phyloP scores from a whole-genome alignment of 192 early-diverging fungal genomes.

The Dissophora globulifera region DNA sequence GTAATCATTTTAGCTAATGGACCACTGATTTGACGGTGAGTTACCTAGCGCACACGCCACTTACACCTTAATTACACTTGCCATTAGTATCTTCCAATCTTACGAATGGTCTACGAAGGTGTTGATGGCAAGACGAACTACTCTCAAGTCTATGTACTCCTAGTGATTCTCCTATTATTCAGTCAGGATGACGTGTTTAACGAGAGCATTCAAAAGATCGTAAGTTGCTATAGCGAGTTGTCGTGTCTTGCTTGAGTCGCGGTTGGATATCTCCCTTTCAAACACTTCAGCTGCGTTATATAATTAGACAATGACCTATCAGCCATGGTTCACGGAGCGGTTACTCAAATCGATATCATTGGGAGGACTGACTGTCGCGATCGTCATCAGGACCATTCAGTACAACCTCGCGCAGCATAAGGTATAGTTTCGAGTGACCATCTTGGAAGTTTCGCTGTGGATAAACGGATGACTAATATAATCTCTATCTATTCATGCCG shows the following conservation, averaged over 20 bases:
- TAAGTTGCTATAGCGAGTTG: conserved; percentile 35
- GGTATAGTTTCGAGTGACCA: conserved; percentile 44
- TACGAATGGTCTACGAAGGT: conserved; percentile 74
- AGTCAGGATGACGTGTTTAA: conserved; percentile 79
- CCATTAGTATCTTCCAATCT: conserved; percentile 62
- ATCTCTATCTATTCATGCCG: not conserved
- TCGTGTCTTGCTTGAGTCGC: too few relatives aligned
- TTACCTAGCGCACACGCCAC: too few relatives aligned
- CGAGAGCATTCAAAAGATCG: conserved; percentile 78
- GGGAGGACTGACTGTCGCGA: conserved; percentile 72
- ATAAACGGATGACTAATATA: too few relatives aligned
- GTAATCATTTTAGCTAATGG: not conserved
- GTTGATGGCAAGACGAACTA: conserved; percentile 69
- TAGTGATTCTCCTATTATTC: conserved; percentile 73
- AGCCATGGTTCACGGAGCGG: conserved; percentile 79
- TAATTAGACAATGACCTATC: conserved; percentile 64
- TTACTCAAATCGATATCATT: conserved; percentile 71
- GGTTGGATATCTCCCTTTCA: too few relatives aligned
- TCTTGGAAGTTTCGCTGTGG: too few relatives aligned
- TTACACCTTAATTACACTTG: not conserved
- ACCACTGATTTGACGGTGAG: too few relatives aligned
- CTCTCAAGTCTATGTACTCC: conserved; percentile 73
- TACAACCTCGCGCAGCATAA: conserved; percentile 74
- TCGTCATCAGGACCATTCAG: conserved; percentile 74
- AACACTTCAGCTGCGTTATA: not conserved